A percentile compares a stretch with the other conserved stretches of the same genome.
Conservation (phyloP, 176 grass and related monocot species). For the Oryza nivara region DNA sequence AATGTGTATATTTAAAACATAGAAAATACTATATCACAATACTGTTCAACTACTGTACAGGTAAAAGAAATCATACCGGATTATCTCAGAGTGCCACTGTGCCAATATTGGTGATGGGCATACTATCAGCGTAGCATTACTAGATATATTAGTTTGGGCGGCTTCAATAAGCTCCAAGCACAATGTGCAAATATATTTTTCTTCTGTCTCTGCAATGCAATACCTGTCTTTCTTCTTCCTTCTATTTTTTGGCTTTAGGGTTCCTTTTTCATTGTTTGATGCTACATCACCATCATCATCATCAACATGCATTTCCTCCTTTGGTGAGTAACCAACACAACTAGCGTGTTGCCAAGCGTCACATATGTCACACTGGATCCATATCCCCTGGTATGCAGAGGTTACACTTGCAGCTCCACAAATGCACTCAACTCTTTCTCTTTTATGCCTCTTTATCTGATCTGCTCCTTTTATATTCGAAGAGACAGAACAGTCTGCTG, state of each 20-base stretch:
- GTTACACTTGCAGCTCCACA: conserved; percentile 94
- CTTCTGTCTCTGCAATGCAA: conserved; percentile 60
- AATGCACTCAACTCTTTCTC: conserved; percentile 91
- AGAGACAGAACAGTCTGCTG: conserved; percentile 31
- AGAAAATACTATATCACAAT: not conserved
- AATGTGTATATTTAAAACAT: not conserved
- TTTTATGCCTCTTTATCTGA: conserved; percentile 75
- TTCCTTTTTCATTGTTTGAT: conserved; percentile 44
- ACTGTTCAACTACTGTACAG: conserved; percentile 1
- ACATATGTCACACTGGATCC: conserved; percentile 92
- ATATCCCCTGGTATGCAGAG: conserved; percentile 75
- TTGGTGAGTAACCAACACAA: conserved; percentile 83
- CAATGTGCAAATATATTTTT: conserved; percentile 61
- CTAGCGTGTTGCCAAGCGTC: conserved; percentile 95
- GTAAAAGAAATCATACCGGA: conserved; percentile 67
- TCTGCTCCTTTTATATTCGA: conserved; percentile 37
- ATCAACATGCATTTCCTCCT: conserved; percentile 46
- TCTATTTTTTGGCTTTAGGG: conserved; percentile 54
- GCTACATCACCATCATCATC: conserved; percentile 38
- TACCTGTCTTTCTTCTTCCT: conserved; percentile 63
- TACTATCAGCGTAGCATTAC: conserved; percentile 84
- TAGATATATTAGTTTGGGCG: conserved; percentile 58
- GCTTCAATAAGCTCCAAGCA: conserved; percentile 89
- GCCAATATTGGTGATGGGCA: conserved; percentile 87
- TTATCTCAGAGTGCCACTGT: conserved; percentile 95